Conservation (phyloP, 331 rosid genomes). For the Quercus phellos region DNA sequence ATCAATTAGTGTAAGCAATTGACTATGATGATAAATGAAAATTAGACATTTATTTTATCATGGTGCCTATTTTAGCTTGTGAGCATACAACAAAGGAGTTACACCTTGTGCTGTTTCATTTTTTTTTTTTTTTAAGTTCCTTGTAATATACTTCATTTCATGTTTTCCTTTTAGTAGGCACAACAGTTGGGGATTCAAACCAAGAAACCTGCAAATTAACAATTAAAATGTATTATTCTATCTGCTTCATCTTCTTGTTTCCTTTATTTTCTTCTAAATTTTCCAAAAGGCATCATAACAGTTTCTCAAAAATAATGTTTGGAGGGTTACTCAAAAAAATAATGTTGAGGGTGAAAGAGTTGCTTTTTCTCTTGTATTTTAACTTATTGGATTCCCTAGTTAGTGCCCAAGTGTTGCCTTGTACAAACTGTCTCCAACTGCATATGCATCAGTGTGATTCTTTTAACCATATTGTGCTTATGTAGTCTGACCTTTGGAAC, state of each 20-base stretch:
- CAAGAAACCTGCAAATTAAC: neutral
- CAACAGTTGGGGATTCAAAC: neutral
- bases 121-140: neutral
- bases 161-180: conserved; percentile 3
- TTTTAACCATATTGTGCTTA: neutral
- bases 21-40: neutral
- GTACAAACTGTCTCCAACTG: neutral
- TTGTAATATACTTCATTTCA: neutral
- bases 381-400: conserved; percentile 5
- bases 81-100: neutral
- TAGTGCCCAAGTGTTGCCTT: neutral
- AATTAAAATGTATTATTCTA: neutral
- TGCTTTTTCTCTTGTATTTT: conserved; percentile 1
- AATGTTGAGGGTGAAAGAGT: neutral
- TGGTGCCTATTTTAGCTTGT: neutral
- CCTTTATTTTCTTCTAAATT: neutral
- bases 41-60: neutral
- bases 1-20: neutral
- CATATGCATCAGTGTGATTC: conserved; percentile 11
- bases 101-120: neutral
- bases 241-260: neutral
- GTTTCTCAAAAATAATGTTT: conserved; percentile 7
- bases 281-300: neutral
- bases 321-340: neutral
- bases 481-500: neutral